Base-by-base conservation (phyloP, 352 stramenopile species). In the Phytophthora syringae region DNA sequence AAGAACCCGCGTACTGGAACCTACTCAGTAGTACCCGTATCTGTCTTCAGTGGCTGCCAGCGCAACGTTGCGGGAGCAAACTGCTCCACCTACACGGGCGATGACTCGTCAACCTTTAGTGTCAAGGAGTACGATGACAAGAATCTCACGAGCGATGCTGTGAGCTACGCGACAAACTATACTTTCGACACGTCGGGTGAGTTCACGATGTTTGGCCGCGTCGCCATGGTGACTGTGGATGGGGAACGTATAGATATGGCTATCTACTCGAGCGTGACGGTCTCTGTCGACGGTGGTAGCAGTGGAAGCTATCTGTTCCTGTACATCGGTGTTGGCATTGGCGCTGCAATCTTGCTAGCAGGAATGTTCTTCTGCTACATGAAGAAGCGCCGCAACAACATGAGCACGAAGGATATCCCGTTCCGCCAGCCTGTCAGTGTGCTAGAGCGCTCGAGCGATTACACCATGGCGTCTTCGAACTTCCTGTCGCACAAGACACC, bases 231-330 rank as follows among this genome's bases (percentile, higher is more conserved):
- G 50, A 92, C 82, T 24, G 71, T 82, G 25, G 85, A 94, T 60
- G 85, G 85, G 15, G 70, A 87, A 18, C 85, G 83, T 27, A 77
- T 94, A 60, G 83, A 94, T 44, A 91, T 92, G 83, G 85, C 85
- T 13, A 86, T 94, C 28, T 94, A 94, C 68, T 92, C 82, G 40
- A 86, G 68, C 30, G 64, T 92, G 30, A 75, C 75, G 10, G 85
- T 89, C 24, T 76, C 83, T 16, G 75, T 90, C n/a, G 57, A 78
- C 0, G 68, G 61, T 34, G 74, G 74, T 21, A 88, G 74, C 32
- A 74, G 69, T 2, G 72, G 68, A 16, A 82, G 81, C 51, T 76
- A 74, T 25, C 27, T 82, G 18, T 92, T 92, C 52, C 51, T 94
- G 20, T 92, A 92, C 70, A 70, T 92, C 37, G 84, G 83, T n/a